Conservation (phyloP, 2,329 filamentous ascomycete genomes). For the Pyrenochaeta sp. region DNA sequence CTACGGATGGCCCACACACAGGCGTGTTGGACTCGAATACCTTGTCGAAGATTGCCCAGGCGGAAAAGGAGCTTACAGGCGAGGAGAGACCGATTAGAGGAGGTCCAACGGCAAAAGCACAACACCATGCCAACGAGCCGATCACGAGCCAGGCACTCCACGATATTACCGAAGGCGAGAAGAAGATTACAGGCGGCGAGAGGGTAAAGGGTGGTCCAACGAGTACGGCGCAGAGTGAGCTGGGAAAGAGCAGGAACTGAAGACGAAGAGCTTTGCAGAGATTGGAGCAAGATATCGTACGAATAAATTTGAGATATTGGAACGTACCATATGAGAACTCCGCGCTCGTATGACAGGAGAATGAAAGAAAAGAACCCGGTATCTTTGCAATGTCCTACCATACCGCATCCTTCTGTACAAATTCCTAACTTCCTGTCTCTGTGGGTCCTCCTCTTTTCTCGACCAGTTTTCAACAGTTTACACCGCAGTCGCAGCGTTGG, state of each 20-base stretch:
- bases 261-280: neutral
- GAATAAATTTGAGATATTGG: neutral
- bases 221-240: constrained; percentile 42
- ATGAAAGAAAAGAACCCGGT: neutral
- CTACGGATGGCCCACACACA: constrained; percentile 8
- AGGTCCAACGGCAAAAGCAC: constrained; percentile 41
- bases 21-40: constrained; percentile 38
- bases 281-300: no score
- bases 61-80: constrained; percentile 40
- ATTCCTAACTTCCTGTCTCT: no score
- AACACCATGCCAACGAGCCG: constrained; percentile 37
- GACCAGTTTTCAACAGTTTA: no score
- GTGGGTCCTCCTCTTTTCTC: no score
- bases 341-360: neutral
- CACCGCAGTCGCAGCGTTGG: constrained; percentile 19
- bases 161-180: constrained; percentile 45
- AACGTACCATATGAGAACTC: neutral
- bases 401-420: no score
- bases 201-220: constrained; percentile 43
- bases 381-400: no score
- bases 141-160: constrained; percentile 42
- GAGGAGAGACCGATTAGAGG: constrained; percentile 24
- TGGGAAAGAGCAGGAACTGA: constrained; percentile 32
- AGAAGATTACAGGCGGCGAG: constrained; percentile 44
- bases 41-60: constrained; percentile 38